A percentile compares a stretch with the other conserved stretches of the same genome.
Evolutionary conservation across 108 stramenopile species (phyloP).

Genomic region (Skeletonema tropicum): DNA sequence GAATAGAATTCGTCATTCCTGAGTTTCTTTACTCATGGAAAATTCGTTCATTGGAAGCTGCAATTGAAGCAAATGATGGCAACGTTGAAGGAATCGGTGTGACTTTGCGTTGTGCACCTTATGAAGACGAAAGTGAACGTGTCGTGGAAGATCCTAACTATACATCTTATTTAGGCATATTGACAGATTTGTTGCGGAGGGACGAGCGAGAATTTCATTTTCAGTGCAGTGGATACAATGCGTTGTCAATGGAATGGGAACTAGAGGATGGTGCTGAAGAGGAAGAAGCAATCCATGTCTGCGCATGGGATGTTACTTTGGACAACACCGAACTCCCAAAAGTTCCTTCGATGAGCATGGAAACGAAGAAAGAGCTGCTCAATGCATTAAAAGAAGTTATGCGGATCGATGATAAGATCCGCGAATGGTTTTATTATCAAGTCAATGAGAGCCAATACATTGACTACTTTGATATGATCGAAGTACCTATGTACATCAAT

Average conservation of each 20-base stretch:
- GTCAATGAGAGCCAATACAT: constrained; percentile 62
- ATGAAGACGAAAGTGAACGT: constrained; percentile 21
- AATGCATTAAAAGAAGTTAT: constrained; percentile 46
- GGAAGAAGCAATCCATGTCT: constrained; percentile 21
- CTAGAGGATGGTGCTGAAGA: constrained; percentile 21
- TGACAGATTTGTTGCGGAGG: constrained; percentile 32
- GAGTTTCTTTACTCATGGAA: constrained; percentile 62
- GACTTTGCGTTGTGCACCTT: constrained; percentile 47
- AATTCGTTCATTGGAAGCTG: constrained; percentile 56
- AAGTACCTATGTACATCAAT: constrained; percentile 76
- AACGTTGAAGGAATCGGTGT: constrained; percentile 43
- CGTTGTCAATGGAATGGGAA: constrained; percentile 30
- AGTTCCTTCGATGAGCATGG: constrained; percentile 55
- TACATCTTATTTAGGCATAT: constrained; percentile 24
- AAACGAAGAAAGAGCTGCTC: constrained; percentile 48
- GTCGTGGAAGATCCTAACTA: constrained; percentile 47
- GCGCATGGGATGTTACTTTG: constrained; percentile 70
- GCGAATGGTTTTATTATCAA: constrained; percentile 52
- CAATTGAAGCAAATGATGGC: constrained; percentile 36
- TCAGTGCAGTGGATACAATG: constrained; percentile 46
- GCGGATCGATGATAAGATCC: constrained; percentile 41
- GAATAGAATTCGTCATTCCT: constrained; percentile 72
- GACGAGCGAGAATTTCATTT: constrained; percentile 43
- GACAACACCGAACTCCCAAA: constrained; percentile 21
- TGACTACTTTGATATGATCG: constrained; percentile 77